phyloP scores from a whole-genome alignment of 306 rosid genomes.

The Lotus japonicus region DNA sequence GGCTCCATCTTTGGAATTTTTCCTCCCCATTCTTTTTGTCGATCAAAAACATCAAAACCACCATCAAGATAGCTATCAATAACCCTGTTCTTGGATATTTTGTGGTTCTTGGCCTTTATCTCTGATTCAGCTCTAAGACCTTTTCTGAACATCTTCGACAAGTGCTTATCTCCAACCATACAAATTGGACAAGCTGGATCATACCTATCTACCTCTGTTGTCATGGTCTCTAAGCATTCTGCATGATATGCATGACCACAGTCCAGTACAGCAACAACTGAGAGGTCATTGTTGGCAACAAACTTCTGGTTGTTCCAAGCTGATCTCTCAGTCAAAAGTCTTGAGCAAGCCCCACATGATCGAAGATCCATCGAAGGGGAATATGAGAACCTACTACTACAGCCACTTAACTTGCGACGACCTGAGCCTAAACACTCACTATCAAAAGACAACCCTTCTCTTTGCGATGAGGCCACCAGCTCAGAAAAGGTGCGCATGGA shows the following conservation, averaged over 20 bases:
- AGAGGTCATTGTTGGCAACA: constrained; percentile 40
- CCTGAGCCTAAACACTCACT: constrained; percentile 66
- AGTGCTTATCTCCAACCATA: constrained; percentile 58
- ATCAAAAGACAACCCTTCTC: constrained; percentile 92
- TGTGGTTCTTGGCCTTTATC: constrained; percentile 51
- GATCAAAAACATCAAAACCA: constrained; percentile 46
- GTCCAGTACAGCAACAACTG: constrained; percentile 68
- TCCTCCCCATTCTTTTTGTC: constrained; percentile 39
- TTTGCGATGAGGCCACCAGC: constrained; percentile 82
- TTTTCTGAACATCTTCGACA: constrained; percentile 48
- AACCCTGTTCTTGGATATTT: constrained; percentile 63
- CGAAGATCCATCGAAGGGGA: constrained; percentile 75
- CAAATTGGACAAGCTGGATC: constrained; percentile 83
- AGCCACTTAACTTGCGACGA: constrained; percentile 59
- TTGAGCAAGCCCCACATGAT: constrained; percentile 66
- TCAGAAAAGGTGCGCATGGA: constrained; percentile 92
- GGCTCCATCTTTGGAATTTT: constrained; percentile 58
- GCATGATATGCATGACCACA: constrained; percentile 84
- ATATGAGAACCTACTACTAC: constrained; percentile 70
- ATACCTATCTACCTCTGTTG: constrained; percentile 51
- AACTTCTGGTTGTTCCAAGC: constrained; percentile 69
- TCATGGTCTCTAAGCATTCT: constrained; percentile 76
- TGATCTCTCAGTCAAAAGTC: constrained; percentile 59
- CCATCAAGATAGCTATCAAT: constrained; percentile 63
- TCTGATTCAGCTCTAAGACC: constrained; percentile 46